Conservation (phyloP, 345 rosid species). For the Arabidopsis arenosa region DNA sequence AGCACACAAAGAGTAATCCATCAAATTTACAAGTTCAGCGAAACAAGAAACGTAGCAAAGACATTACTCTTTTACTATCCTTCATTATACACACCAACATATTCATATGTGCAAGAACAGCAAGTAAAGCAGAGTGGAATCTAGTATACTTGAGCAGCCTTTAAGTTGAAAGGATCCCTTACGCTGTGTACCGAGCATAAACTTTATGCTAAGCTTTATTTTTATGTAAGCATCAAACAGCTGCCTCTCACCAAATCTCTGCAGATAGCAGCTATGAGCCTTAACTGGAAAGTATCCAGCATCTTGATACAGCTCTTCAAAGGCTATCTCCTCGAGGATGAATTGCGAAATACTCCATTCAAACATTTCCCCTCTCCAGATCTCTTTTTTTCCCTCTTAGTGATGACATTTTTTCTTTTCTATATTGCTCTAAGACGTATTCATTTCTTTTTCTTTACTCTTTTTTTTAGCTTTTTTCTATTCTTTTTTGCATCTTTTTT, state of each 20-base stretch:
- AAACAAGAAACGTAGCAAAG: slow-evolving; percentile 22
- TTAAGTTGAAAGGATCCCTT: slow-evolving; percentile 35
- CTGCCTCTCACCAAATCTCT: slow-evolving; percentile 61
- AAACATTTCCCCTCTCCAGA: slow-evolving; percentile 19
- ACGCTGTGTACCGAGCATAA: slow-evolving; percentile 26
- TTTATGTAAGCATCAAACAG: slow-evolving; percentile 45
- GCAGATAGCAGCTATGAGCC: slow-evolving; percentile 52
- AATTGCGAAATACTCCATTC: slow-evolving; percentile 26
- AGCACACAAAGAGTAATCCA: slow-evolving; percentile 15
- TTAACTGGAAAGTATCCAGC: slow-evolving; percentile 41
- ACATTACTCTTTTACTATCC: slow-evolving; percentile 8
- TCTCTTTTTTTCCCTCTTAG: slow-evolving; percentile 18
- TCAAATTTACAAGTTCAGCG: slow-evolving; percentile 18
- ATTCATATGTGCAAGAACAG: slow-evolving; percentile 18
- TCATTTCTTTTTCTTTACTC: slow-evolving; percentile 3
- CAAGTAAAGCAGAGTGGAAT: slow-evolving; percentile 31
- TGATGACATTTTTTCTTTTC: slow-evolving; percentile 25
- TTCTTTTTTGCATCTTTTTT: slow-evolving; percentile 22
- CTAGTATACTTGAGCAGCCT: slow-evolving; percentile 25
- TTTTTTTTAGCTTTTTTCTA: slow-evolving; percentile 32
- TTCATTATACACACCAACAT: slow-evolving; percentile 4
- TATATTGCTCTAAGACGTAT: slow-evolving; percentile 11
- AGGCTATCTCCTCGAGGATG: slow-evolving; percentile 22
- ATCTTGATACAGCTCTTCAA: slow-evolving; percentile 19
- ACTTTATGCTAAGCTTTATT: slow-evolving; percentile 17